These are phyloP conservation scores for Bocquillonia castaneifolia DNA, from an alignment of 441 rosid species.

Conservation along the genomic window DNA sequence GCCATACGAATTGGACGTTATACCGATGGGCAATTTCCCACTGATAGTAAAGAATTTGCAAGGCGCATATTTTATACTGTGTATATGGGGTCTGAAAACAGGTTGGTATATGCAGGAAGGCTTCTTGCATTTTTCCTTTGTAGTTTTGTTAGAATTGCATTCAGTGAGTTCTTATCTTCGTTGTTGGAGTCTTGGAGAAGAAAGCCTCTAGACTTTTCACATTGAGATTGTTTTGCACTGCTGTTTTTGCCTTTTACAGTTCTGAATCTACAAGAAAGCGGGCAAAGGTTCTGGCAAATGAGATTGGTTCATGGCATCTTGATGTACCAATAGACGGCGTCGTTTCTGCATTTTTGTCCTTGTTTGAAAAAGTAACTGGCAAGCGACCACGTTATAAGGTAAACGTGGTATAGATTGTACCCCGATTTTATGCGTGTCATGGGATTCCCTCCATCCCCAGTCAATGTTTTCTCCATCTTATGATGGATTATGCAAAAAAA, in stretches of 20 bases:
- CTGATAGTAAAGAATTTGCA: conserved; percentile 92
- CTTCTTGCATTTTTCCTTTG: neutral
- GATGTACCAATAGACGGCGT: conserved; percentile 79
- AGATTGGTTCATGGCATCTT: conserved; percentile 96
- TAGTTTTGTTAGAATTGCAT: neutral
- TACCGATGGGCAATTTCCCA: conserved; percentile 63
- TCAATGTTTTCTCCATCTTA: neutral
- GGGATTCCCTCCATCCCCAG: too few species aligned
- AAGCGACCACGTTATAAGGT: conserved; percentile 86
- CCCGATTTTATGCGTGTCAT: neutral
- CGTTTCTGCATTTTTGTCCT: conserved; percentile 67
- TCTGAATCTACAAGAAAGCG: conserved; percentile 67
- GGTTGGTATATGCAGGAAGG: conserved; percentile 38
- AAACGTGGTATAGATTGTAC: conserved; percentile 11
- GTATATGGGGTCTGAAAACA: conserved; percentile 94
- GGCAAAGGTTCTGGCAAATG: conserved; percentile 82
- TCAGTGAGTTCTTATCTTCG: neutral
- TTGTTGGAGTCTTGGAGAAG: neutral
- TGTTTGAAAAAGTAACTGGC: conserved; percentile 87
- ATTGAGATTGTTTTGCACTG: conserved; percentile 12
- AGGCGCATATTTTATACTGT: conserved; percentile 86
- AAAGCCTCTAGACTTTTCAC: neutral
- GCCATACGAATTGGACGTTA: conserved; percentile 79
- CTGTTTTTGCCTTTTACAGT: conserved; percentile 38
- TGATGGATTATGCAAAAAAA: neutral